Base-by-base conservation (phyloP, 768 basidiomycete species). In the Termitomyces bulborhizus region DNA sequence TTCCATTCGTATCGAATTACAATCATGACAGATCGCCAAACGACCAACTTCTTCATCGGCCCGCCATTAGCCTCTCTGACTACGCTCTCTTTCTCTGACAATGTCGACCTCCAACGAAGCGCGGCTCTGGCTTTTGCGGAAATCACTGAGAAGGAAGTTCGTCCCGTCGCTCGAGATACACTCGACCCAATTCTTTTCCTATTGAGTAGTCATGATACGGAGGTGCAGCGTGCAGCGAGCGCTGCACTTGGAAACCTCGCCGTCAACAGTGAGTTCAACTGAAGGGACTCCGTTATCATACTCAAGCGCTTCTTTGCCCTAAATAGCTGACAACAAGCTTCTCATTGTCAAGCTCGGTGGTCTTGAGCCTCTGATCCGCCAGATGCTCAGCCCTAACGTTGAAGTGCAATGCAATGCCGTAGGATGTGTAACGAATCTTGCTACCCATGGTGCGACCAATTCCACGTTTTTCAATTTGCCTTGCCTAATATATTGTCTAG, bases 401-500 rank as follows among this genome's bases (percentile, higher is more conserved):
- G 97, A 99, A 68, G 97, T 99, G 2, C 97, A 98, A 71, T 99
- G 97, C 76, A 99, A 99, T 68, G 97, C 97, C 29, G 97, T 99
- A 26, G 97, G 97, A 34, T 99, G 97, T 67, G 93, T 99, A 49
- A 99, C 97, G 16, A 99, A 99, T 69, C 80, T 99, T 43, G 97
- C 97, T 13, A 99, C 96, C 1, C 96, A 98, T 73, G 96, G 95
- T 96, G 55, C 27, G 51, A 52, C 57, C 55, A 44, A 31, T 43
- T 43, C 12, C 62, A 42, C n/a, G 21, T 44, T 32, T 43, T 50
- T 61, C 54, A 55, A 54, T 42, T 52, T 56, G 39, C 54, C 36
- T 48, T 51, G 54, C 15, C 56, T 56, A 45, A 57, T 31, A 18
- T 37, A 24, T 26, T 31, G 15, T 51, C 48, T 59, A 97, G 95